These are phyloP conservation scores for Ascosphaera apis DNA, from an alignment of 2,329 filamentous ascomycete species.

Conservation along the genomic window DNA sequence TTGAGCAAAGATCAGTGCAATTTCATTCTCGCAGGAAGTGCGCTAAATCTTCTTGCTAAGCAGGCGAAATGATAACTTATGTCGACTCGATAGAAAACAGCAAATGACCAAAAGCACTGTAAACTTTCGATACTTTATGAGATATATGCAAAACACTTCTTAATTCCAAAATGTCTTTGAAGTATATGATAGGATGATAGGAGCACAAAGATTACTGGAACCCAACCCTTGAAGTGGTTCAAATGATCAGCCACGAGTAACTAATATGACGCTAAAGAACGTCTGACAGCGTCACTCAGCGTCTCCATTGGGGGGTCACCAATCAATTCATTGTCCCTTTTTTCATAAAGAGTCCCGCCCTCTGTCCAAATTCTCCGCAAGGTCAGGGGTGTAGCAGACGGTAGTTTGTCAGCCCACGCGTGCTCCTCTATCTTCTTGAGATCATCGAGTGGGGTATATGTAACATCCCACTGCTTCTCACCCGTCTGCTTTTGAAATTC, in stretches of 20 bases:
- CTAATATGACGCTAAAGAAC: too few species aligned
- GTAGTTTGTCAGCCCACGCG: slow-evolving; percentile 30
- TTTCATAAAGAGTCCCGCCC: slow-evolving; percentile 46
- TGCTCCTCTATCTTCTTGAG: slow-evolving; percentile 34
- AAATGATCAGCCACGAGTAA: too few species aligned
- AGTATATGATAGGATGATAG: not conserved
- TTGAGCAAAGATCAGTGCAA: slow-evolving; percentile 73
- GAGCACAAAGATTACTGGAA: too few species aligned
- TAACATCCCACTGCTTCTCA: slow-evolving; percentile 27
- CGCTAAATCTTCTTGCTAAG: slow-evolving; percentile 64
- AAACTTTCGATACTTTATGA: too few species aligned
- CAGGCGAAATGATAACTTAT: slow-evolving; percentile 25
- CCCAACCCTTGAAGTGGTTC: too few species aligned
- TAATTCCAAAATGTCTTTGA: not conserved
- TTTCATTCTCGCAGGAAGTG: slow-evolving; percentile 84
- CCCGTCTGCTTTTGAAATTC: slow-evolving; percentile 46
- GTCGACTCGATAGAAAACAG: too few species aligned
- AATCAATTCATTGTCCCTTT: slow-evolving; percentile 41
- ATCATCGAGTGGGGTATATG: slow-evolving; percentile 28
- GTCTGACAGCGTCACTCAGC: slow-evolving; percentile 23
- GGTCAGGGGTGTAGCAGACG: slow-evolving; percentile 33
- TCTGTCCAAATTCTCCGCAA: slow-evolving; percentile 49
- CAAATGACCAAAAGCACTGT: too few species aligned
- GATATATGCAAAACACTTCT: too few species aligned
- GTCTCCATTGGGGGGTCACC: slow-evolving; percentile 30